Conservation (phyloP, 1,284 basidiomycete species). For the Erythrobasidium hasegawianum region DNA sequence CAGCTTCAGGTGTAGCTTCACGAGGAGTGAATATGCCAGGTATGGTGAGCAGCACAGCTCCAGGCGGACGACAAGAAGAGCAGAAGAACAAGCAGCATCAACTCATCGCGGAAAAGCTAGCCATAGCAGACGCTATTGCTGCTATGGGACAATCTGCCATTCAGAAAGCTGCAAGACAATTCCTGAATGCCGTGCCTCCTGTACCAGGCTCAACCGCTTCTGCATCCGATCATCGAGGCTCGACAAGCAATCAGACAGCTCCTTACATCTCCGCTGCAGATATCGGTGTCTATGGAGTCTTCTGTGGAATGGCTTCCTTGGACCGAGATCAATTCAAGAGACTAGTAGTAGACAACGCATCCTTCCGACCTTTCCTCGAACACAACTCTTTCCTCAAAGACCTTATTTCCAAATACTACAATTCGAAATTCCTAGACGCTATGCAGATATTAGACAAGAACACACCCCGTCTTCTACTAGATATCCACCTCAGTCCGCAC, state of each 20-base stretch:
- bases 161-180: constrained; percentile 66
- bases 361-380: constrained; percentile 72
- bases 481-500: constrained; percentile 67
- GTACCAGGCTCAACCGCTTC: neutral
- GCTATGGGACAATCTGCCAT: constrained; percentile 66
- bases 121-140: constrained; percentile 71
- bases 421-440: constrained; percentile 72
- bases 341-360: constrained; percentile 63
- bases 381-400: constrained; percentile 78
- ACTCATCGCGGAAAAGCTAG: constrained; percentile 59
- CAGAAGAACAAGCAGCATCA: constrained; percentile 53
- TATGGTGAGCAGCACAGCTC: constrained; percentile 39
- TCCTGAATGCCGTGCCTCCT: constrained; percentile 60
- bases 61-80: constrained; percentile 36
- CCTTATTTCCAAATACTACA: constrained; percentile 73
- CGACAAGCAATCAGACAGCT: constrained; percentile 7
- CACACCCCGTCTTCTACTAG: constrained; percentile 68
- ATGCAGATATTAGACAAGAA: constrained; percentile 67
- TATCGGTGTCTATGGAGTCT: constrained; percentile 73
- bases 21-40: constrained; percentile 40
- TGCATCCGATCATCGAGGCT: constrained; percentile 4
- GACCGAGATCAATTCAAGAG: constrained; percentile 63
- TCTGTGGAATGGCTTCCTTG: constrained; percentile 74
- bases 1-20: neutral
- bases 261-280: constrained; percentile 71